Conservation (phyloP, 176 grass and related monocot genomes). For the Eleusine coracana region DNA sequence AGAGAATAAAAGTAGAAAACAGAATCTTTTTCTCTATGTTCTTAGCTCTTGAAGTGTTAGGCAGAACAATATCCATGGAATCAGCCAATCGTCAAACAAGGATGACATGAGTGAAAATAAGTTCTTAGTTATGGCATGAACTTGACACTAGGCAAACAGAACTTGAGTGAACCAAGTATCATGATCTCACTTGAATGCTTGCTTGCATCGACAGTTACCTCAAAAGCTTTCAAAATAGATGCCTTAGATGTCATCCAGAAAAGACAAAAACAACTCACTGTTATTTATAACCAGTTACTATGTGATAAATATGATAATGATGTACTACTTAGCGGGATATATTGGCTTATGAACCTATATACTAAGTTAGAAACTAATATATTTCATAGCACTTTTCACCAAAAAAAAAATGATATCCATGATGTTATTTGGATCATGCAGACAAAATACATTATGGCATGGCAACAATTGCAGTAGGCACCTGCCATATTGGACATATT, state of each 20-base stretch:
- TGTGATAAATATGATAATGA: too few relatives aligned
- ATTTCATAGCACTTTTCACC: too few relatives aligned
- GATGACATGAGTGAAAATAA: background rate
- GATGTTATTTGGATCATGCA: too few relatives aligned
- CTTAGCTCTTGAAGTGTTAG: background rate
- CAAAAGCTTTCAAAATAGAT: background rate
- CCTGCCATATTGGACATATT: too few relatives aligned
- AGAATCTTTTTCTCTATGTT: background rate
- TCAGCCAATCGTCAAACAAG: background rate
- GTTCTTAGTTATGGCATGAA: background rate
- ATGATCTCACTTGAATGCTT: background rate
- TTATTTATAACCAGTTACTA: background rate
- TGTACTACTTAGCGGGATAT: background rate
- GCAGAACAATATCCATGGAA: slow-evolving; percentile 8
- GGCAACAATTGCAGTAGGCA: too few relatives aligned
- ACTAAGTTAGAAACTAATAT: too few relatives aligned
- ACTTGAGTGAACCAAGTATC: background rate
- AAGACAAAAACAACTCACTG: background rate
- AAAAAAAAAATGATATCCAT: too few relatives aligned
- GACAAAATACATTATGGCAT: too few relatives aligned
- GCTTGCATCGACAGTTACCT: background rate
- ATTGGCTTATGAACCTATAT: too few relatives aligned
- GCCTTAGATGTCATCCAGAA: background rate
- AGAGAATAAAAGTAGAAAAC: slow-evolving; percentile 4
- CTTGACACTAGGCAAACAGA: background rate